These are phyloP conservation scores for Favolaschia claudopus DNA, from an alignment of 768 basidiomycete species.

Conservation along the genomic window DNA sequence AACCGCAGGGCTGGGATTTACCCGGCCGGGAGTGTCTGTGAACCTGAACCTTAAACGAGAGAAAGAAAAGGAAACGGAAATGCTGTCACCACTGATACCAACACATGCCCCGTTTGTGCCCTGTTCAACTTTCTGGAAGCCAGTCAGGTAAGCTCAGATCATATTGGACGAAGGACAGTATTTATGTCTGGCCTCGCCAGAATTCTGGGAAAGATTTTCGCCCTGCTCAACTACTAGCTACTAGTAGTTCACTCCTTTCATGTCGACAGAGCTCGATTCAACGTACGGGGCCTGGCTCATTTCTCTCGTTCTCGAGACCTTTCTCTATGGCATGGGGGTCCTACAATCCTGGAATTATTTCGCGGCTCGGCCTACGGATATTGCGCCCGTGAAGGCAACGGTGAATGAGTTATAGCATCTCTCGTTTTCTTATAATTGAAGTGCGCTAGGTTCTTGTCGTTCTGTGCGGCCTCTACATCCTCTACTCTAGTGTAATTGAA, in stretches of 20 bases:
- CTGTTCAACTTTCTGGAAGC: no score
- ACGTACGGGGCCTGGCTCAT: conserved; percentile 23
- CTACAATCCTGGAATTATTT: conserved; percentile 17
- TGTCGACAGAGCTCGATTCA: conserved; percentile 5
- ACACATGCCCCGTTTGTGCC: no score
- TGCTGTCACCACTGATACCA: no score
- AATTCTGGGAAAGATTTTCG: no score
- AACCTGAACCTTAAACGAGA: no score
- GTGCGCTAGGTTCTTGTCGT: conserved; percentile 8
- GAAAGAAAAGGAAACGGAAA: no score
- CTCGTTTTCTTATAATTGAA: not conserved
- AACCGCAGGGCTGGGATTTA: no score
- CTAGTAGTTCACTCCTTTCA: conserved; percentile 9
- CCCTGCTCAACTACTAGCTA: no score
- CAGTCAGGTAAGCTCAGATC: no score
- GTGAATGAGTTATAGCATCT: not conserved
- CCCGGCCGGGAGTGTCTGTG: no score
- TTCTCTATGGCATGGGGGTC: conserved; percentile 20
- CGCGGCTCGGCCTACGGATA: not conserved
- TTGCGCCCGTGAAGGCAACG: not conserved
- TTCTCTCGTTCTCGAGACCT: conserved; percentile 7
- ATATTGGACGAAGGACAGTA: no score
- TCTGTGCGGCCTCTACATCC: not conserved
- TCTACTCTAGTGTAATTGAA: not conserved
- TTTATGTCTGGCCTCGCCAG: no score